A percentile compares a stretch with the other conserved stretches of the same genome.
Conservation (phyloP, 2,329 filamentous ascomycete genomes). For the Colletotrichum euphorbiae region DNA sequence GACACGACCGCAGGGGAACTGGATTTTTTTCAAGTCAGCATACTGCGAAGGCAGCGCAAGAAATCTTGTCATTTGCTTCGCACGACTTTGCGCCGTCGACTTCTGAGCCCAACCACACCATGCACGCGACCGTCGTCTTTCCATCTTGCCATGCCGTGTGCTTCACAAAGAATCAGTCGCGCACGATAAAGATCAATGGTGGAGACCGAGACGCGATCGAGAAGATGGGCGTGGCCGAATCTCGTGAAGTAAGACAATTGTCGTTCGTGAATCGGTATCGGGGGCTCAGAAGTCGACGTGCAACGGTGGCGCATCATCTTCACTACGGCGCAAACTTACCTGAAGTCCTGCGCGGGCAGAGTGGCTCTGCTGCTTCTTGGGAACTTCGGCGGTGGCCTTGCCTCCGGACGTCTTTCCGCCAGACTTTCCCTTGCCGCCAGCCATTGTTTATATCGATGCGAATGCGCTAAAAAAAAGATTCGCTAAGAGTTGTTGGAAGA, state of each 20-base stretch:
- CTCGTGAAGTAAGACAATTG: conserved; percentile 4
- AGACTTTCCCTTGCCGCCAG: conserved; percentile 95
- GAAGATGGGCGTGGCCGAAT: neutral
- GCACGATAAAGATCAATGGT: neutral
- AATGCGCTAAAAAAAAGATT: conserved; percentile 29
- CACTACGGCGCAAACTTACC: conserved; percentile 68
- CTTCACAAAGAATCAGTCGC: conserved; percentile 5
- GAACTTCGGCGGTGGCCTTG: conserved; percentile 74
- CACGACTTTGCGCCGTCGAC: conserved; percentile 23
- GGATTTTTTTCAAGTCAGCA: conserved; percentile 38
- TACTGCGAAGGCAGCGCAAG: neutral
- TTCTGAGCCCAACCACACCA: conserved; percentile 15
- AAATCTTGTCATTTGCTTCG: conserved; percentile 27
- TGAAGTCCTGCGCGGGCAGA: conserved; percentile 95
- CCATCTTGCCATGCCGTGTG: neutral
- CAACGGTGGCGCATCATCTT: conserved; percentile 40
- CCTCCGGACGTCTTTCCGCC: conserved; percentile 90
- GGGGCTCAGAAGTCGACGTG: conserved; percentile 31
- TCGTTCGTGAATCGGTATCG: conserved; percentile 37
- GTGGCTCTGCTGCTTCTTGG: conserved; percentile 94
- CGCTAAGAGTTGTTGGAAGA: neutral
- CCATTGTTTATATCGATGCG: conserved; percentile 58
- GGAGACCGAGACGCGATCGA: neutral
- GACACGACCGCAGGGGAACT: conserved; percentile 99
- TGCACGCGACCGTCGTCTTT: conserved; percentile 29